Conservation (phyloP, 345 rosid species). For the Acer saccharum region DNA sequence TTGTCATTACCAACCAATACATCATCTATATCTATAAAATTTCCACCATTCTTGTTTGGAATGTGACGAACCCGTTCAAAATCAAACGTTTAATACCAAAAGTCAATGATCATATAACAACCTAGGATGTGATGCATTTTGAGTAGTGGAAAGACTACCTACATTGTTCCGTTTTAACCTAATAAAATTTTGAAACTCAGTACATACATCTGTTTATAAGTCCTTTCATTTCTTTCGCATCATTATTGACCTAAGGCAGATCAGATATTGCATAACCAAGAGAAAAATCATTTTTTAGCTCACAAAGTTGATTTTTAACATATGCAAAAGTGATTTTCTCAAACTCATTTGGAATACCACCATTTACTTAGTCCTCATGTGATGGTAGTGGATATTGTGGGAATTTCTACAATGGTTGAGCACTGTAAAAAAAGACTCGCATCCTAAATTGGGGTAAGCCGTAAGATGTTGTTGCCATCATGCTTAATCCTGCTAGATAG, state of each 20-base stretch:
- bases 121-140: background rate
- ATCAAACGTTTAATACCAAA: constrained; percentile 19
- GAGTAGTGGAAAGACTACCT: constrained; percentile 6
- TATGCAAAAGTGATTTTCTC: constrained; percentile 37
- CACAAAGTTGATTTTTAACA: constrained; percentile 16
- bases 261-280: constrained; percentile 46
- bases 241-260: constrained; percentile 39
- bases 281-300: constrained; percentile 29
- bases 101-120: constrained; percentile 31
- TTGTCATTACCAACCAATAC: too few relatives aligned
- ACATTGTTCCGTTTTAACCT: constrained; percentile 23
- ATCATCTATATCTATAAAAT: too few relatives aligned
- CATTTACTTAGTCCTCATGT: constrained; percentile 33
- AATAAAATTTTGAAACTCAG: constrained; percentile 35
- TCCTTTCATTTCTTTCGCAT: constrained; percentile 25
- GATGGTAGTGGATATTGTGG: constrained; percentile 55
- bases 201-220: constrained; percentile 20
- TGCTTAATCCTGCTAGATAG: constrained; percentile 46
- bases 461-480: constrained; percentile 46
- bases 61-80: constrained; percentile 21
- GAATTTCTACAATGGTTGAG: constrained; percentile 37
- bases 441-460: constrained; percentile 44
- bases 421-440: constrained; percentile 51
- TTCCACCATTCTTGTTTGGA: constrained; percentile 47
- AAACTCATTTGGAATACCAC: constrained; percentile 33